Evolutionary conservation across 2,329 filamentous ascomycete species (phyloP), one percentile per base, ranked within the genome.

Genomic region (Neonectria faginata): DNA sequence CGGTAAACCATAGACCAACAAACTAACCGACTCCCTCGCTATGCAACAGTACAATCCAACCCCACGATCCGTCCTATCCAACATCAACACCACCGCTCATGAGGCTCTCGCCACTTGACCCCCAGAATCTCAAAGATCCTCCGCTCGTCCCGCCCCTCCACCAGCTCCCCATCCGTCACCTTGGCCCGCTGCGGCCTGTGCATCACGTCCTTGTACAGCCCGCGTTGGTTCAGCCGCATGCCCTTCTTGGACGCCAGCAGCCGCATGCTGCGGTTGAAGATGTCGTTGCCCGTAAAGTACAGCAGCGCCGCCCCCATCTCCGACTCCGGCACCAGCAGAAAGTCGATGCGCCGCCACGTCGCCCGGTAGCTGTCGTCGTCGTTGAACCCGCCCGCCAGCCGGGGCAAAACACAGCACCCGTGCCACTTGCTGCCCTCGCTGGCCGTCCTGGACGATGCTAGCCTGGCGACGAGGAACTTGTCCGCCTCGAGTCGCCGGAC

Each of bases 221-320:
- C 95, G 31, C 86, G 84, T 79, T 97, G 94, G 71, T 97, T 97
- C 59, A 98, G 76, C 55, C 92, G 82, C 92, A 97, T 94, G 0
- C 89, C 88, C 79, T 92, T 96, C 79, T 89, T 93, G 42, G 89
- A 88, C 14, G 94, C 93, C 67, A 97, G 78, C 16, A 97, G 79
- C 67, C 95, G 83, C 77, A 97, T 87, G 74, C 92, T 97, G 16
- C 94, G 85, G 77, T 97, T 97, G 81, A 97, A 97, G 36, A 97
- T 91, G 75, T 97, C 94, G 70, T 97, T 96, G 1, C 95, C 95
- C 0, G 95, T 97, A 74, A 97, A 98, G 75, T 97, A 97, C n/a
- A 97, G 86, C 66, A 97, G 77, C 0, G 94, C 94, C 0, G 92
- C 94, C 1, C 95, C 95, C 55, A 93, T 84, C 77, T 97, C 90